Percentiles rank a stretch among this genome's conserved stretches.
phyloP scores from a whole-genome alignment of 305 asterid species.

The Rubia peregrina region DNA sequence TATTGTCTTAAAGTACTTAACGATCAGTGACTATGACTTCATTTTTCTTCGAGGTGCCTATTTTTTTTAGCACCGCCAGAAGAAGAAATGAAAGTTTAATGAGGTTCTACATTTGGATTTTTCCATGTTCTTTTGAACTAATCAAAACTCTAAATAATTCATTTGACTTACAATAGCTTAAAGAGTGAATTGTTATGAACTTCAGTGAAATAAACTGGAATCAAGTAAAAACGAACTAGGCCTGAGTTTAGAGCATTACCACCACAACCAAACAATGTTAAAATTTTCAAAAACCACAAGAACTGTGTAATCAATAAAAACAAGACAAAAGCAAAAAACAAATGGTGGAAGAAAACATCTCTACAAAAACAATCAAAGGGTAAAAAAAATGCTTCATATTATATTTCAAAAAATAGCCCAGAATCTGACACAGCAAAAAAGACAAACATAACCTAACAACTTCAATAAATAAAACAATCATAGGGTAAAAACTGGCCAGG shows the following conservation, averaged over 20 bases:
- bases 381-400: too few relatives aligned
- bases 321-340: neutral
- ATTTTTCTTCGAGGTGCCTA: too few relatives aligned
- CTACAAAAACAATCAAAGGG: neutral
- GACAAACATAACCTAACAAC: neutral
- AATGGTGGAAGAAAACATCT: neutral
- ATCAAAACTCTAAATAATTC: neutral
- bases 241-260: neutral
- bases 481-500: neutral
- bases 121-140: neutral
- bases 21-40: slow-evolving; percentile 20
- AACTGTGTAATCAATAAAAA: neutral
- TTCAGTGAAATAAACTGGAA: neutral
- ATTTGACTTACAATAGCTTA: neutral
- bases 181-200: too few relatives aligned
- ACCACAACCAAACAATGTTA: too few relatives aligned
- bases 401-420: neutral
- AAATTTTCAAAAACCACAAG: neutral
- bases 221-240: neutral
- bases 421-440: neutral
- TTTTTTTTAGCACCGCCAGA: too few relatives aligned
- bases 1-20: slow-evolving; percentile 57
- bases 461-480: neutral
- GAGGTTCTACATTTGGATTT: neutral
- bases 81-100: too few relatives aligned